A percentile compares a stretch with the other conserved stretches of the same genome.
phyloP scores from a whole-genome alignment of 495 filamentous ascomycete genomes.

The Halenospora varia region DNA sequence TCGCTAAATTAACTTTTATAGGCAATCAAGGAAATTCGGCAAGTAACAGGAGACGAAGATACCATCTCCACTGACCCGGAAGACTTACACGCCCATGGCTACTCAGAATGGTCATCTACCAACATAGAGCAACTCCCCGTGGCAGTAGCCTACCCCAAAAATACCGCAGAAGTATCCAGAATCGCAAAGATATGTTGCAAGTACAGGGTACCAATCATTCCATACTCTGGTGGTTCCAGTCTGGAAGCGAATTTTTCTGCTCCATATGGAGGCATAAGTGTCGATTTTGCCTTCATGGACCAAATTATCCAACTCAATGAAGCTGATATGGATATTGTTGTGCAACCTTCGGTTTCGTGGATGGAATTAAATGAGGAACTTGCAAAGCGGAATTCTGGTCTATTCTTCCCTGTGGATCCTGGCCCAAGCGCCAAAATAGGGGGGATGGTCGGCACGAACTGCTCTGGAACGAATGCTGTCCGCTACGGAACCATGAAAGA shows the following conservation, averaged over 20 bases:
- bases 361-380: slow-evolving; percentile 82
- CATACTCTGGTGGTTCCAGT: slow-evolving; percentile 76
- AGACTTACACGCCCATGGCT: slow-evolving; percentile 75
- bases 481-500: slow-evolving; percentile 85
- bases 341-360: slow-evolving; percentile 90
- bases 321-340: slow-evolving; percentile 87
- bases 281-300: slow-evolving; percentile 88
- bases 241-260: slow-evolving; percentile 88
- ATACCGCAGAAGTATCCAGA: slow-evolving; percentile 73
- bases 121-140: slow-evolving; percentile 75
- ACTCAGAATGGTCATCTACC: slow-evolving; percentile 82
- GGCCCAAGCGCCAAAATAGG: slow-evolving; percentile 62
- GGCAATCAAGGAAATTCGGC: slow-evolving; percentile 59
- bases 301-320: slow-evolving; percentile 73
- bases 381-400: slow-evolving; percentile 53
- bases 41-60: slow-evolving; percentile 58
- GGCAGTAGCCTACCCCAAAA: slow-evolving; percentile 75
- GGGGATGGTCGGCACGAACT: slow-evolving; percentile 78
- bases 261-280: slow-evolving; percentile 77
- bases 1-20: slow-evolving; percentile 27
- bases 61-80: slow-evolving; percentile 80
- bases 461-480: slow-evolving; percentile 76
- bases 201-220: slow-evolving; percentile 80
- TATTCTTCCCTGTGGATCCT: slow-evolving; percentile 71
- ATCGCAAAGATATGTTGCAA: slow-evolving; percentile 80